Base-by-base conservation (phyloP, 805 yeast species). In the Cyberlindnera mississippiensis region DNA sequence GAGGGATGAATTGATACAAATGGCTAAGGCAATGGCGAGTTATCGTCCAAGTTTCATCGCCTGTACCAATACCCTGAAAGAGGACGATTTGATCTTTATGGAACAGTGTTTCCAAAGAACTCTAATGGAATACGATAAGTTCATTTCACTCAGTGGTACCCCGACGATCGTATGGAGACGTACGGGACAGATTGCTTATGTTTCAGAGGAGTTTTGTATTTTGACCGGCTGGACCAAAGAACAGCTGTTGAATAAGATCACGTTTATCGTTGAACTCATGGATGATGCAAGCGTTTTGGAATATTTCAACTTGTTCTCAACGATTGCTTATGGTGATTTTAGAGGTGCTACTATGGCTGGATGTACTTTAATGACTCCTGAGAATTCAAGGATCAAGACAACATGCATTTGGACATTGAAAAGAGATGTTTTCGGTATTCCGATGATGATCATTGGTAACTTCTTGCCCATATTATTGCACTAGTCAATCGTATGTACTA, bases 21-120 rank as follows among this genome's bases (percentile, higher is more conserved):
- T 93, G 80, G 89, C 96, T 2, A 81, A 82, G 56, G 78, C 86
- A 8, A 84, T 91, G 82, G 93, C 97, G 0, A 84, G 83, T 34
- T 89, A 89, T 56, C 68, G 98, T 50, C 96, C 98, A 3, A 80
- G 90, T 11, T 91, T 91, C 60, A 88, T 90, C 53, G 96, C 97
- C 4, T 85, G 95, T 54, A 86, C 95, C 30, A 85, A 86, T 55
- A 80, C 93, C 5, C 65, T 91, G 28, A 86, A 90, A 44, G 96
- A 87, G 53, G 95, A 86, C 32, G 99, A 91, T 61, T 71, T 90
- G 62, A 85, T 91, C 3, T 91, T 91, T 57, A 88, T 93, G 84
- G 99, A 91, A 59, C 95, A 91, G 66, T 86, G 96, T 53, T 91
- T 90, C 66, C 98, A 91, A 62, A 69, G 99, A 34, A 89, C 98